Evolutionary conservation across 768 basidiomycete genomes (phyloP).

Genomic region (Mycena indigotica): DNA sequence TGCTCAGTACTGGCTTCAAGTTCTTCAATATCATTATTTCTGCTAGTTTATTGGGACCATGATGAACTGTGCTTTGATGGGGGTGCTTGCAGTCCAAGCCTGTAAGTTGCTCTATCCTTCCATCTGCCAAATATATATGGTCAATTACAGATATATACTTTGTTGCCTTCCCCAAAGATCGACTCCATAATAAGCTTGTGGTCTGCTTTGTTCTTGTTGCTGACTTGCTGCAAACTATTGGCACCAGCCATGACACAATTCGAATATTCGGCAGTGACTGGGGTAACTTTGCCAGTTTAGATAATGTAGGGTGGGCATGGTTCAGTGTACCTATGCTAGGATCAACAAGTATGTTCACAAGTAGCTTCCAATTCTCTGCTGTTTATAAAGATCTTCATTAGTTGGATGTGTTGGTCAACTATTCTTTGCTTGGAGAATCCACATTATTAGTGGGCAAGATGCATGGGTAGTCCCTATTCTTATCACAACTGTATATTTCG

Average conservation of each 20-base stretch:
- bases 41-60: slow-evolving; percentile 1
- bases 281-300: slow-evolving; percentile 17
- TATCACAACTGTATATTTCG: slow-evolving; percentile 13
- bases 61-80: not conserved
- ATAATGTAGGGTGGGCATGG: slow-evolving; percentile 19
- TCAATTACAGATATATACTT: slow-evolving; percentile 28
- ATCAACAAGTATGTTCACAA: slow-evolving; percentile 15
- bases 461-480: slow-evolving; percentile 14
- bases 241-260: slow-evolving; percentile 23
- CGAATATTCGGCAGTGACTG: slow-evolving; percentile 21
- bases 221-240: slow-evolving; percentile 24
- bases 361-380: not conserved
- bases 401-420: slow-evolving; percentile 25
- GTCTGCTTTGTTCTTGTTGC: slow-evolving; percentile 21
- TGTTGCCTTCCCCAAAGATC: slow-evolving; percentile 36
- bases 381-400: not conserved
- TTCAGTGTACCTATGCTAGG: slow-evolving; percentile 25
- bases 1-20: not conserved
- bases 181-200: slow-evolving; percentile 10
- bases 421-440: slow-evolving; percentile 28
- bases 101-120: not conserved
- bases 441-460: slow-evolving; percentile 12
- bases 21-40: not conserved
- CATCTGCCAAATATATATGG: not conserved
- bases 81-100: not conserved